A percentile compares a stretch with the other conserved stretches of the same genome.
These are phyloP conservation scores for Komagataella kurtzmanii DNA, from an alignment of 805 yeast genomes.

Conservation along the genomic window DNA sequence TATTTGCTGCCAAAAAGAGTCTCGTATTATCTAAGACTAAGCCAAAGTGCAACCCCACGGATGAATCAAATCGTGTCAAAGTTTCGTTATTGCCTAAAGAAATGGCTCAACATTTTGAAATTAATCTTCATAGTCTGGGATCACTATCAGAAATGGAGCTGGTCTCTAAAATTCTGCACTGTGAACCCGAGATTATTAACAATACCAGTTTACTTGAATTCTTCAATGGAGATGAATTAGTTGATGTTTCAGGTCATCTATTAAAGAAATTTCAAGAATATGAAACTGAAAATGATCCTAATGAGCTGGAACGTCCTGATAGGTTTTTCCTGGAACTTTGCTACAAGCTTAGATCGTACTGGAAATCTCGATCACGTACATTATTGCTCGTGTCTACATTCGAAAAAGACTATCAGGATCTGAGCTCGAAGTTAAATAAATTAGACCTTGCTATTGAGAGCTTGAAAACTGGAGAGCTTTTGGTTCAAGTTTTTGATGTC, in stretches of 20 bases:
- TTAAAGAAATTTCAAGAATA: constrained; percentile 52
- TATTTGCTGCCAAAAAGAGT: constrained; percentile 31
- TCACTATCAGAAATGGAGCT: constrained; percentile 38
- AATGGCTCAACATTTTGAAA: constrained; percentile 67
- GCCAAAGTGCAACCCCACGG: constrained; percentile 14
- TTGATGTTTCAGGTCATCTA: constrained; percentile 41
- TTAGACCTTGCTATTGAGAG: constrained; percentile 48
- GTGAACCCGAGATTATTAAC: constrained; percentile 41
- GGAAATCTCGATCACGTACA: constrained; percentile 62
- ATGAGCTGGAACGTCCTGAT: constrained; percentile 54
- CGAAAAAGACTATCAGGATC: constrained; percentile 54
- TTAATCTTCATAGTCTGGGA: constrained; percentile 56
- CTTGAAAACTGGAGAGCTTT: constrained; percentile 35
- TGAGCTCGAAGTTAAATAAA: constrained; percentile 37
- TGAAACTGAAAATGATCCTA: constrained; percentile 41
- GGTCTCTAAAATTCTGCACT: constrained; percentile 37
- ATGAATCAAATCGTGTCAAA: constrained; percentile 30
- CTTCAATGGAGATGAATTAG: constrained; percentile 51
- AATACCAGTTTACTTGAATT: constrained; percentile 55
- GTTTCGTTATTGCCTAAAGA: constrained; percentile 53
- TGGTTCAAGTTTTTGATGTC: constrained; percentile 47
- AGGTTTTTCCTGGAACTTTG: constrained; percentile 55
- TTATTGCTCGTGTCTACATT: constrained; percentile 38
- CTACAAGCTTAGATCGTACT: constrained; percentile 53
- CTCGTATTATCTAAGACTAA: constrained; percentile 6